Evolutionary conservation across 2,329 filamentous ascomycete genomes (phyloP).

Genomic region (Arachnomyces sp.): DNA sequence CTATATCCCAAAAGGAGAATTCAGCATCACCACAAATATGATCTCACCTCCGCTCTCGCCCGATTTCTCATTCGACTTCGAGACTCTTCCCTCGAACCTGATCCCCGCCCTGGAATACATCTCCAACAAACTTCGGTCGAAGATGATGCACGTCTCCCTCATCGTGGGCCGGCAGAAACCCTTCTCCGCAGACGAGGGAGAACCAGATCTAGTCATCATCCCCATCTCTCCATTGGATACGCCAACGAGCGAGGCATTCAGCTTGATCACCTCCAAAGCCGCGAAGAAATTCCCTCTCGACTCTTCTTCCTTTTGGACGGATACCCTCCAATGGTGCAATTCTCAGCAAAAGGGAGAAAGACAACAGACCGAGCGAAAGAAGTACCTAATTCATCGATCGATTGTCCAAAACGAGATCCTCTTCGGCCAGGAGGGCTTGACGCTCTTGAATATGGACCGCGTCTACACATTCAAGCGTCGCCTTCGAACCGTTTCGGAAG

Average conservation of each 20-base stretch:
- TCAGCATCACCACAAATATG: slow-evolving; percentile 29
- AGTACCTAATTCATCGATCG: slow-evolving; percentile 36
- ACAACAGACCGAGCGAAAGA: slow-evolving; percentile 8
- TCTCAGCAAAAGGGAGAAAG: slow-evolving; percentile 16
- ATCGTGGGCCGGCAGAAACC: slow-evolving; percentile 35
- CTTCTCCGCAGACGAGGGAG: slow-evolving; percentile 27
- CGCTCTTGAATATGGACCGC: slow-evolving; percentile 37
- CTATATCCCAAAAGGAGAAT: slow-evolving; percentile 21
- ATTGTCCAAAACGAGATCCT: slow-evolving; percentile 38
- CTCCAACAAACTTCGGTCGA: slow-evolving; percentile 32
- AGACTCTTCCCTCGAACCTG: slow-evolving; percentile 24
- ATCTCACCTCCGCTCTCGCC: slow-evolving; percentile 35
- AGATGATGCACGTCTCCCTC: slow-evolving; percentile 32
- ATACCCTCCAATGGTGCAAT: slow-evolving; percentile 28
- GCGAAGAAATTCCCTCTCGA: slow-evolving; percentile 31
- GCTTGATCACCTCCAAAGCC: slow-evolving; percentile 28
- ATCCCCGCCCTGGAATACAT: slow-evolving; percentile 36
- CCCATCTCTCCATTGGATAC: slow-evolving; percentile 27
- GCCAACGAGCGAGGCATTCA: slow-evolving; percentile 23
- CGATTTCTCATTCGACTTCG: slow-evolving; percentile 30
- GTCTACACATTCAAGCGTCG: slow-evolving; percentile 39
- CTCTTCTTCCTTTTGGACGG: slow-evolving; percentile 26
- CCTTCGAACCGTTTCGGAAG: slow-evolving; percentile 30
- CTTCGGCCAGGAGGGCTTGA: slow-evolving; percentile 38
- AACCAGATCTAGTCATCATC: slow-evolving; percentile 32